Percentiles rank a stretch among this genome's conserved stretches.
phyloP scores from a whole-genome alignment of 2,329 filamentous ascomycete genomes.

The Stenocarpella maydis region DNA sequence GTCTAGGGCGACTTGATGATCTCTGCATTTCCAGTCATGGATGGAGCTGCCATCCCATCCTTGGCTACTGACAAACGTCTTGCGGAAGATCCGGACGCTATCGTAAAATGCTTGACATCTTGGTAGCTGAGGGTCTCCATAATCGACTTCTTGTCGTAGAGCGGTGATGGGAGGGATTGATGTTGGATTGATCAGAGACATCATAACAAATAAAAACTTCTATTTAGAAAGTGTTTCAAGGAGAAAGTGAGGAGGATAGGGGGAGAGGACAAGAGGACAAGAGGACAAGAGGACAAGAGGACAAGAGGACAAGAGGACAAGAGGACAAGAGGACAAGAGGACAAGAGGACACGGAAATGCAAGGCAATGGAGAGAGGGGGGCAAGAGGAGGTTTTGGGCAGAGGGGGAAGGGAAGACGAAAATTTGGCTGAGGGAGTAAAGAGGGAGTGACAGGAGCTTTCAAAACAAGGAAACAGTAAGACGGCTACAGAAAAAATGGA shows the following conservation, averaged over 20 bases:
- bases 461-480: too few relatives aligned
- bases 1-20: not conserved
- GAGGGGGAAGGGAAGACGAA: too few relatives aligned
- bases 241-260: not conserved
- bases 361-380: too few relatives aligned
- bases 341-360: not conserved
- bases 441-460: too few relatives aligned
- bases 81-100: not conserved
- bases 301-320: not conserved
- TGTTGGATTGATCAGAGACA: not conserved
- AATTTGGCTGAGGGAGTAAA: too few relatives aligned
- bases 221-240: not conserved
- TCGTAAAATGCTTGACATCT: not conserved
- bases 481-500: too few relatives aligned
- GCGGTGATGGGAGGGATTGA: not conserved
- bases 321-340: not conserved
- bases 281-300: not conserved
- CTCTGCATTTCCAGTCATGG: slow-evolving; percentile 5
- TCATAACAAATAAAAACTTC: not conserved
- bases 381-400: too few relatives aligned
- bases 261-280: not conserved
- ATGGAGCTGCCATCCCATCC: not conserved
- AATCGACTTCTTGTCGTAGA: not conserved
- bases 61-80: not conserved
- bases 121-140: not conserved